These are phyloP conservation scores for Alternaria conjuncta DNA, from an alignment of 2,329 filamentous ascomycete species.

Conservation along the genomic window DNA sequence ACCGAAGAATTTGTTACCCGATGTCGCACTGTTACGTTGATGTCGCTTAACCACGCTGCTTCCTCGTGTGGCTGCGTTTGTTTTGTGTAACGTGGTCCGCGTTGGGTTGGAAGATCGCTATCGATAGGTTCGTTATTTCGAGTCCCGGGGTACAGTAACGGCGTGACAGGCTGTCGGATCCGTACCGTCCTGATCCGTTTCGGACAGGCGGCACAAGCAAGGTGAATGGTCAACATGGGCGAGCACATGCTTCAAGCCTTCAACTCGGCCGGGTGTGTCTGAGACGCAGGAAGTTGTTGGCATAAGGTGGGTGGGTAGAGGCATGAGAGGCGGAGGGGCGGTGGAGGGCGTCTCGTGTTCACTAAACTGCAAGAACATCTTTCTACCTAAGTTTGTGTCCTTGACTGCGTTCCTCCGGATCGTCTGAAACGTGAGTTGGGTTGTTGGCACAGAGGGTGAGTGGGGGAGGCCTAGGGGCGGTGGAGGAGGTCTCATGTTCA, in stretches of 20 bases:
- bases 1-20: background rate
- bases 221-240: background rate
- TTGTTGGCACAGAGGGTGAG: no score
- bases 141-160: background rate
- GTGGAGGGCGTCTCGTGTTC: background rate
- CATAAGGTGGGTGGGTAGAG: background rate
- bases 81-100: background rate
- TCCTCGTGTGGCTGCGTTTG: conserved; percentile 13
- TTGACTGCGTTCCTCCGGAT: background rate
- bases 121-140: background rate
- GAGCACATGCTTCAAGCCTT: background rate
- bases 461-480: no score
- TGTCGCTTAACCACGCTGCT: conserved; percentile 8
- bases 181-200: background rate
- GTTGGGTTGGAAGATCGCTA: background rate
- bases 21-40: background rate
- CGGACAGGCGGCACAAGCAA: background rate
- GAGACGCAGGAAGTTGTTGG: background rate
- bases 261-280: background rate
- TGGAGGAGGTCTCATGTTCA: background rate
- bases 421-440: no score
- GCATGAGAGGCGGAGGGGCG: background rate
- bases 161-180: background rate
- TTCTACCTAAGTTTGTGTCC: no score
- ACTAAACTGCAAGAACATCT: background rate